These are phyloP conservation scores for Ascochyta rabiei DNA, from an alignment of 2,329 filamentous ascomycete genomes.

Conservation along the genomic window DNA sequence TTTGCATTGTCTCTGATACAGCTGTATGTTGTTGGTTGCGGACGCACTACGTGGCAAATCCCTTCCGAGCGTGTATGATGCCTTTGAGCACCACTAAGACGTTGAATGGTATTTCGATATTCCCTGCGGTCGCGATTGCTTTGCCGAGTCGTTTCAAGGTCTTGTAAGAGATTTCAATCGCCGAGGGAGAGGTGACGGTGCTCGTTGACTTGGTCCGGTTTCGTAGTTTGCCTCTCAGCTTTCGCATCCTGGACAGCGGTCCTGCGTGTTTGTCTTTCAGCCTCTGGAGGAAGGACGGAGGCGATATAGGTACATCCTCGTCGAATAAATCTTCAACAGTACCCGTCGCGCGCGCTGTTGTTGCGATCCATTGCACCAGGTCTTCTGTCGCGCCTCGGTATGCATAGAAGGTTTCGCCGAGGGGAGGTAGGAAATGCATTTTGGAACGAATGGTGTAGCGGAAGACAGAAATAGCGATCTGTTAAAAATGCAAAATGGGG, in stretches of 20 bases:
- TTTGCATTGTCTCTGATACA: not conserved
- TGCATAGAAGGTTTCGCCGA: slow-evolving; percentile 12
- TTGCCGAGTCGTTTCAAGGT: slow-evolving; percentile 1
- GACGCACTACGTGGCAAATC: slow-evolving; percentile 18
- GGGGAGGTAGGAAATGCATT: slow-evolving; percentile 14
- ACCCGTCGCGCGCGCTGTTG: slow-evolving; percentile 16
- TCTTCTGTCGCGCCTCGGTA: slow-evolving; percentile 16
- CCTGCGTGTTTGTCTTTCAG: not conserved
- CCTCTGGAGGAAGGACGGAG: not conserved
- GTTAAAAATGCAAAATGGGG: not conserved
- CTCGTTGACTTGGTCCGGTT: not conserved
- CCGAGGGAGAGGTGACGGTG: not conserved
- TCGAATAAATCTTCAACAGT: slow-evolving; percentile 13
- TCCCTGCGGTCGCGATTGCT: slow-evolving; percentile 1
- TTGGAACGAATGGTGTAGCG: not conserved
- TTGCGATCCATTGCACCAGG: slow-evolving; percentile 22
- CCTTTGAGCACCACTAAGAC: slow-evolving; percentile 17
- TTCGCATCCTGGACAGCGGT: not conserved
- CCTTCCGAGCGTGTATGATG: slow-evolving; percentile 19
- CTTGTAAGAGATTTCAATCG: slow-evolving; percentile 5
- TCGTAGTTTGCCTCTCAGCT: not conserved
- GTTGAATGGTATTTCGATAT: slow-evolving; percentile 3
- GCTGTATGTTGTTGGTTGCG: slow-evolving; percentile 6
- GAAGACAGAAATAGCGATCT: not conserved
- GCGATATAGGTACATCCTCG: not conserved